These are phyloP conservation scores for Plectosphaerella cucumerina DNA, from an alignment of 2,329 filamentous ascomycete genomes.

Conservation along the genomic window DNA sequence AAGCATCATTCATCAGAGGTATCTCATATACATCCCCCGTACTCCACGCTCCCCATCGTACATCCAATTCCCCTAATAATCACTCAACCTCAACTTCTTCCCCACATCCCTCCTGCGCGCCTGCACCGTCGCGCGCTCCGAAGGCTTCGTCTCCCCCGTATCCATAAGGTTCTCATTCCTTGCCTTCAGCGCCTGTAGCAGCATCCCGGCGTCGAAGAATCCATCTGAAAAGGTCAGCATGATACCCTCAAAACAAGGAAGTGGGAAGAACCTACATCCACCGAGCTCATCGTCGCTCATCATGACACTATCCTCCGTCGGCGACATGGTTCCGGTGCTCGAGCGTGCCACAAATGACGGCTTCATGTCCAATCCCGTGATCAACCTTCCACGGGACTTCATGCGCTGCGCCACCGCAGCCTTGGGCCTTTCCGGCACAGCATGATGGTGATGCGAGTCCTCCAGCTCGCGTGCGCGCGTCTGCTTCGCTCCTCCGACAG, in stretches of 20 bases:
- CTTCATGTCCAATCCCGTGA: constrained; percentile 53
- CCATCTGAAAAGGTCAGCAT: constrained; percentile 61
- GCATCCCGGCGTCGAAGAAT: constrained; percentile 96
- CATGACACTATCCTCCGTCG: constrained; percentile 64
- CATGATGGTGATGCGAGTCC: constrained; percentile 4
- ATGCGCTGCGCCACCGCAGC: constrained; percentile 35
- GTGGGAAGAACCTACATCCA: constrained; percentile 68
- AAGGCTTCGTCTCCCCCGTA: constrained; percentile 44
- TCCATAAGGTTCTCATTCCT: constrained; percentile 51
- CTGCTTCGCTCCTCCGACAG: constrained; percentile 29
- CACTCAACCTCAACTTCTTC: constrained; percentile 66
- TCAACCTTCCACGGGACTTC: constrained; percentile 71
- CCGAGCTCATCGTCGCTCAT: constrained; percentile 83
- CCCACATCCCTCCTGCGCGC: constrained; percentile 63
- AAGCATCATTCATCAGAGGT: neutral
- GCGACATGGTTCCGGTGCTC: constrained; percentile 50
- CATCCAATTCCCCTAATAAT: constrained; percentile 51
- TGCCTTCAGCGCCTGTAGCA: constrained; percentile 80
- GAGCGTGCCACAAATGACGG: constrained; percentile 21
- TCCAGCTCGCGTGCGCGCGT: constrained; percentile 54
- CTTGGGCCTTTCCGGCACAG: constrained; percentile 25
- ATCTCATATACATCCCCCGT: neutral
- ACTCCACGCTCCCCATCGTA: too few species aligned
- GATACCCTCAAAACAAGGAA: constrained; percentile 8
- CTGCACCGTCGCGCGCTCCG: constrained; percentile 56